Percentiles rank a stretch among this genome's conserved stretches.
phyloP scores from a whole-genome alignment of 2,329 filamentous ascomycete species.

The Cordyceps fumosorosea region DNA sequence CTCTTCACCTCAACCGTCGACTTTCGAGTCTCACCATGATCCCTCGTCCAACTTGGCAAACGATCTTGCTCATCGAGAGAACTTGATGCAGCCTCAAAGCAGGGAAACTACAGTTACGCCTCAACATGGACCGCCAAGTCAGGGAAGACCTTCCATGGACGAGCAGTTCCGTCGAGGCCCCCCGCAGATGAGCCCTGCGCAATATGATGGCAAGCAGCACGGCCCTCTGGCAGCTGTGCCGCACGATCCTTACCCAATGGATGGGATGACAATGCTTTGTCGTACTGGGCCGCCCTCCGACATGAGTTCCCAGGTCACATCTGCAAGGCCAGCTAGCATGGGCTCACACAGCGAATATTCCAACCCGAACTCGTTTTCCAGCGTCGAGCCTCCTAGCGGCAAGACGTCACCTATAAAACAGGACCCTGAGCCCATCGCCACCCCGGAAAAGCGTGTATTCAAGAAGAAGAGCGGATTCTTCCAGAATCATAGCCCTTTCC shows the following conservation, averaged over 20 bases:
- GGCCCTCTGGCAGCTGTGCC: slow-evolving; percentile 64
- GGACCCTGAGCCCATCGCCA: slow-evolving; percentile 38
- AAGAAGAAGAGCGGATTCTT: slow-evolving; percentile 82
- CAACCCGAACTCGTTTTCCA: slow-evolving; percentile 81
- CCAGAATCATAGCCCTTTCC: slow-evolving; percentile 86
- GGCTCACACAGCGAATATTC: slow-evolving; percentile 90
- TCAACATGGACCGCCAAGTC: slow-evolving; percentile 35
- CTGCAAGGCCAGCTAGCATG: slow-evolving; percentile 70
- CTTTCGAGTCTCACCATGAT: slow-evolving; percentile 86
- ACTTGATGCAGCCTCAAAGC: slow-evolving; percentile 37
- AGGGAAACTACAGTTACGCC: slow-evolving; percentile 46
- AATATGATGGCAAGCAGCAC: slow-evolving; percentile 38
- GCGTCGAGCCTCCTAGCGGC: slow-evolving; percentile 69
- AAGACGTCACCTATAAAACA: slow-evolving; percentile 70
- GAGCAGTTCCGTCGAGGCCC: slow-evolving; percentile 18
- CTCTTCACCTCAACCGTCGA: slow-evolving; percentile 93
- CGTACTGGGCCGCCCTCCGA: slow-evolving; percentile 61
- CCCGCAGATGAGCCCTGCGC: slow-evolving; percentile 15
- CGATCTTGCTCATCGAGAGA: slow-evolving; percentile 56
- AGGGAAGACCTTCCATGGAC: slow-evolving; percentile 14
- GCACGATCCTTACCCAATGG: slow-evolving; percentile 88
- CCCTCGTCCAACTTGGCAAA: slow-evolving; percentile 67
- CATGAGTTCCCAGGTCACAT: slow-evolving; percentile 43
- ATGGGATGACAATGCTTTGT: slow-evolving; percentile 97
- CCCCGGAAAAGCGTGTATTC: slow-evolving; percentile 59